phyloP scores from a whole-genome alignment of 768 basidiomycete genomes.

The Boletus tomentosulus region DNA sequence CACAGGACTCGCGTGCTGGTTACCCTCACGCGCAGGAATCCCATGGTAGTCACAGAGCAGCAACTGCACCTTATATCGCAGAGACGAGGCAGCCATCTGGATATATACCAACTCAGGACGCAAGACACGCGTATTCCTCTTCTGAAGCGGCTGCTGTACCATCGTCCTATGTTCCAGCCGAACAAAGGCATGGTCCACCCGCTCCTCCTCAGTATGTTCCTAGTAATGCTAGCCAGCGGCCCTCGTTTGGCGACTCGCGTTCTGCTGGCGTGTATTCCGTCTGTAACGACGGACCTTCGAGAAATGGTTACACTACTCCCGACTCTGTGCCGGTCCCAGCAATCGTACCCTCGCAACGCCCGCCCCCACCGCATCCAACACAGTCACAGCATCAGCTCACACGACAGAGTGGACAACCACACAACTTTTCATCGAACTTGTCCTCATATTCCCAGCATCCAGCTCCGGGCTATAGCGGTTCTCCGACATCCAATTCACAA shows the following conservation, averaged over 20 bases:
- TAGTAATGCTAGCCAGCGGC: constrained; percentile 12
- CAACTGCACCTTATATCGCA: constrained; percentile 5
- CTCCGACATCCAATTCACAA: constrained; percentile 17
- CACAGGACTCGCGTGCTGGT: constrained; percentile 18
- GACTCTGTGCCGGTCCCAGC: constrained; percentile 14
- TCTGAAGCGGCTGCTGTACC: constrained; percentile 13
- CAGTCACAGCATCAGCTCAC: constrained; percentile 17
- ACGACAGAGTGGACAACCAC: constrained; percentile 17
- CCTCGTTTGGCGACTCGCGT: constrained; percentile 24
- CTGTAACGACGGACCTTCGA: constrained; percentile 8
- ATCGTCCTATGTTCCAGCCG: constrained; percentile 15
- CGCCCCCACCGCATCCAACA: constrained; percentile 5
- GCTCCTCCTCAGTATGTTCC: constrained; percentile 15
- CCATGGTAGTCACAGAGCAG: constrained; percentile 9
- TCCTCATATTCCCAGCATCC: constrained; percentile 17
- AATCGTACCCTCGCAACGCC: constrained; percentile 18
- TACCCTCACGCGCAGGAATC: constrained; percentile 19
- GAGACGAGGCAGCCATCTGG: constrained; percentile 21
- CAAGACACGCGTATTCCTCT: constrained; percentile 18
- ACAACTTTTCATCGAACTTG: constrained; percentile 14
- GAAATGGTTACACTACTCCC: constrained; percentile 12
- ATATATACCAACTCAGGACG: constrained; percentile 17
- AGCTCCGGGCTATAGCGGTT: constrained; percentile 10
- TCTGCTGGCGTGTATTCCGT: constrained; percentile 14
- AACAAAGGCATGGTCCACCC: constrained; percentile 17